Evolutionary conservation across 106 monocot species (phyloP), one percentile per base, ranked within the genome.

Genomic region (Vanilla planifolia): DNA sequence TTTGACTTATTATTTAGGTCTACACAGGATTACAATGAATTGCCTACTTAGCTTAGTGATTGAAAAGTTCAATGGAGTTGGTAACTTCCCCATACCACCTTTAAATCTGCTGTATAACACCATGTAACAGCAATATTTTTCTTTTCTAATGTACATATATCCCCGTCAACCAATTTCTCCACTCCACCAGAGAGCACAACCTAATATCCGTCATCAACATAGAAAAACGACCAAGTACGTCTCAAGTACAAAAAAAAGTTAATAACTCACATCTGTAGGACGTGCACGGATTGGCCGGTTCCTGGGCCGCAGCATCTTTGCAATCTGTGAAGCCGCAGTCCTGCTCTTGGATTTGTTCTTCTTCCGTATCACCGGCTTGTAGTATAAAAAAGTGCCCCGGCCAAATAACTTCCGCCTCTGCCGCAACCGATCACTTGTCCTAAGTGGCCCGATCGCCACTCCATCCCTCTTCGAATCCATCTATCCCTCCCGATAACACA

Each of bases 361-460:
- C 79, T 84, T 81, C 21, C 79, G 55, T 9, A 88, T 79, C 39
- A 39, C 56, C 22, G 84, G 84, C 30, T 77, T 76, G 65, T 81
- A 98, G 55, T 85, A 88, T 28, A 79, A 25, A 53, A 55, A 84
- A 17, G 52, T 16, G 7, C 61, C 27, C 23, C 70, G 56, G 16
- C 70, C 79, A 47, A 57, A 86, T 9, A 77, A 21, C 77, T 82
- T 92, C 32, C 75, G 75, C 46, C 84, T 79, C 64, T 88, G 73
- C 69, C 86, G 78, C 17, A 92, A 51, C 55, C 96, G 73, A 47
- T 88, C 91, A 53, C 96, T 98, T 3, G 84, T 88, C 70, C 96
- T 78, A 63, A 85, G 2, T 11, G 78, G 78, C 51, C 75, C 52
- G 48, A 23, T 62, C 28, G 42, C 69, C 0, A 59, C 50, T 0